phyloP scores from a whole-genome alignment of 495 filamentous ascomycete genomes.

The Pseudevernia furfuracea region DNA sequence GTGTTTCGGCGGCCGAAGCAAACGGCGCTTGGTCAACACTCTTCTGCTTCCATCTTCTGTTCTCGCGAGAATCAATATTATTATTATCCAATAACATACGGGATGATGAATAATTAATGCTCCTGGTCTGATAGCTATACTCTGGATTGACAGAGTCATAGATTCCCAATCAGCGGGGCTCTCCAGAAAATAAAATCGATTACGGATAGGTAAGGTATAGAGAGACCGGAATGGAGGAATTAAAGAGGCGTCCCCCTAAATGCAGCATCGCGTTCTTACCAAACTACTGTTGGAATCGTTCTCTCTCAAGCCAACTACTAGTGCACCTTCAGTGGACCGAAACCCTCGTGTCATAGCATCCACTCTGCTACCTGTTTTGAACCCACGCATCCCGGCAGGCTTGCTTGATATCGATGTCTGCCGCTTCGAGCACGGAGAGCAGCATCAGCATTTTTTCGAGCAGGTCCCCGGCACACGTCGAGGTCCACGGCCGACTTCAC shows the following conservation, averaged over 20 bases:
- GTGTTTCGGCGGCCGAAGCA: neutral
- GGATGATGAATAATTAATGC: neutral
- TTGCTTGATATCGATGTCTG: neutral
- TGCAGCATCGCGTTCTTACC: neutral
- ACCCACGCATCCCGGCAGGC: neutral
- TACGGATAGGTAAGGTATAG: neutral
- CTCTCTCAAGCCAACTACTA: neutral
- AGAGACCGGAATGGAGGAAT: neutral
- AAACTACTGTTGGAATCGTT: constrained; percentile 1
- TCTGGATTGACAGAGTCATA: neutral
- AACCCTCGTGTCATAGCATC: neutral
- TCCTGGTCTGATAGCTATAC: constrained; percentile 1
- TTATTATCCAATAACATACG: neutral
- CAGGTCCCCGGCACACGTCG: neutral
- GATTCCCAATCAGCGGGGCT: neutral
- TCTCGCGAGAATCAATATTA: neutral
- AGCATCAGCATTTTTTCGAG: neutral
- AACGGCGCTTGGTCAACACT: neutral
- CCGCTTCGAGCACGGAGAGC: neutral
- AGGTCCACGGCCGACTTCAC: neutral
- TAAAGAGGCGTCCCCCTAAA: neutral
- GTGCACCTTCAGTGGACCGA: neutral
- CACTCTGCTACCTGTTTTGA: neutral
- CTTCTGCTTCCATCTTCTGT: neutral
- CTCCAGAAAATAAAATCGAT: neutral